Evolutionary conservation across 1,139 yeast genomes (phyloP).

Genomic region (Protomyces inouyei): DNA sequence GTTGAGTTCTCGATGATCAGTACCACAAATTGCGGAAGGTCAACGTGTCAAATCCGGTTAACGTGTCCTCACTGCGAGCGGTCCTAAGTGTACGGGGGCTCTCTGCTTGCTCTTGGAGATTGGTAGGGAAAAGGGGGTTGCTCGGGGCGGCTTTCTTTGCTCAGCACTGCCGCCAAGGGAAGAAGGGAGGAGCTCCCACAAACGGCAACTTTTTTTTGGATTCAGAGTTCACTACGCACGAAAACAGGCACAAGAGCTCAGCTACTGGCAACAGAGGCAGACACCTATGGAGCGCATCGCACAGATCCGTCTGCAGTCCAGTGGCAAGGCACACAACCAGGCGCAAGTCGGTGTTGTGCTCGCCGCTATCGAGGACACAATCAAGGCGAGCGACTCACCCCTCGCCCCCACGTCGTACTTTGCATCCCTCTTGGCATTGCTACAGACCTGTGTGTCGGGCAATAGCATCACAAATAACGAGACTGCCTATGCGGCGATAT

Average conservation of each 20-base stretch:
- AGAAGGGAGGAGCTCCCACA: not conserved
- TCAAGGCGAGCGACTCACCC: slow-evolving; percentile 62
- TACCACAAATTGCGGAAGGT: too few relatives aligned
- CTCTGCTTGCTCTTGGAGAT: too few relatives aligned
- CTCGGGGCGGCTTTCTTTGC: too few relatives aligned
- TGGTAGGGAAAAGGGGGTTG: too few relatives aligned
- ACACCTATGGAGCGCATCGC: slow-evolving; percentile 25
- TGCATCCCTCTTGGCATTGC: slow-evolving; percentile 53
- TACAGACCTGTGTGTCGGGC: slow-evolving; percentile 36
- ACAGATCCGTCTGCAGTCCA: slow-evolving; percentile 27
- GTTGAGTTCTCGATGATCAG: too few relatives aligned
- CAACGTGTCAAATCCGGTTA: too few relatives aligned
- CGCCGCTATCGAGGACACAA: slow-evolving; percentile 84
- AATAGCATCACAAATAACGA: slow-evolving; percentile 54
- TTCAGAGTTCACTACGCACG: too few relatives aligned
- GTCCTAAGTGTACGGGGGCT: too few relatives aligned
- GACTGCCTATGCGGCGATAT: slow-evolving; percentile 71
- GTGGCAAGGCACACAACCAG: slow-evolving; percentile 29
- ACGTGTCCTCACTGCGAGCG: too few relatives aligned
- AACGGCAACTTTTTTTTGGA: not conserved
- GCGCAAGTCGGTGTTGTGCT: slow-evolving; percentile 57
- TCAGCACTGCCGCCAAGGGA: not conserved
- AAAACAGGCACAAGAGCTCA: too few relatives aligned
- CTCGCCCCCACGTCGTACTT: slow-evolving; percentile 67
- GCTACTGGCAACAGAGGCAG: too few relatives aligned